Evolutionary conservation across 805 yeast genomes (phyloP).

Genomic region (Saccharomycopsis oosterbeekiorum): DNA sequence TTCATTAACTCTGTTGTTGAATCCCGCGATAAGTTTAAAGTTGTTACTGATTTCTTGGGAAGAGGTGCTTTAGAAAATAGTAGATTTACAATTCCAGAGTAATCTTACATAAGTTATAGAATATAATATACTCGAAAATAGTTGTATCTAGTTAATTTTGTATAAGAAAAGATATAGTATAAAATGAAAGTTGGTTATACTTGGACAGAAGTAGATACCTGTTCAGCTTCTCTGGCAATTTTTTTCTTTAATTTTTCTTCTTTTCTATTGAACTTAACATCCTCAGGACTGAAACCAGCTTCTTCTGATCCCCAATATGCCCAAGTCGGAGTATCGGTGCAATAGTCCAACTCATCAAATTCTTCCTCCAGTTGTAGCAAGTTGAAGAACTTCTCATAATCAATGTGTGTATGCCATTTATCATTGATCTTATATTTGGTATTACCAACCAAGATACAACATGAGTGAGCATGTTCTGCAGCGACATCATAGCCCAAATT

Average conservation of each 20-base stretch:
- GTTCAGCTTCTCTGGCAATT: slow-evolving; percentile 8
- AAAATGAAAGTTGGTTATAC: background rate
- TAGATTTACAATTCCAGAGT: background rate
- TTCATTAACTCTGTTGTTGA: slow-evolving; percentile 49
- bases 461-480: slow-evolving; percentile 92
- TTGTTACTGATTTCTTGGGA: slow-evolving; percentile 74
- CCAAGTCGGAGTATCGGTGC: slow-evolving; percentile 79
- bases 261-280: slow-evolving; percentile 56
- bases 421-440: slow-evolving; percentile 57
- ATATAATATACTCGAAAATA: background rate
- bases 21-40: slow-evolving; percentile 44
- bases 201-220: background rate
- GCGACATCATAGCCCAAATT: slow-evolving; percentile 75
- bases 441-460: slow-evolving; percentile 81
- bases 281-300: slow-evolving; percentile 88
- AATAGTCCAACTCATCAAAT: slow-evolving; percentile 73
- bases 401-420: slow-evolving; percentile 84
- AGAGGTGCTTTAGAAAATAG: slow-evolving; percentile 66
- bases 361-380: slow-evolving; percentile 53
- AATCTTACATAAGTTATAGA: background rate
- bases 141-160: too few relatives aligned
- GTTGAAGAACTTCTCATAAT: slow-evolving; percentile 67
- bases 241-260: slow-evolving; percentile 44
- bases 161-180: too few relatives aligned
- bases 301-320: slow-evolving; percentile 79